Evolutionary conservation across 202 grass and related monocot genomes (phyloP), one percentile per base, ranked within the genome.

Genomic region (Zizania palustris): DNA sequence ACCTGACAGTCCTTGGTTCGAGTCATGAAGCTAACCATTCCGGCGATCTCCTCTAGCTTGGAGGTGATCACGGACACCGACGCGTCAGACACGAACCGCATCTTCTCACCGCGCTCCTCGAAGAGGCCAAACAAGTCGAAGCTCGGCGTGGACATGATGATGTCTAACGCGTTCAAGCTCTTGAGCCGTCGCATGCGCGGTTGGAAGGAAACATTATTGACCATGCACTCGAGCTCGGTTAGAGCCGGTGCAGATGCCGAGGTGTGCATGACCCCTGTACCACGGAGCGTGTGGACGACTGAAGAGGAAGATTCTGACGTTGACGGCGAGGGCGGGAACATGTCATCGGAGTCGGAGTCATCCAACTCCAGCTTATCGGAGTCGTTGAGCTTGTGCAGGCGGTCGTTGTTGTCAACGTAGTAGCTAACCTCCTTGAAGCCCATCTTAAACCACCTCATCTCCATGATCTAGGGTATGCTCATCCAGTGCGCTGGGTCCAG

Each of bases 91-190:
- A 93, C 42, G 49, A 93, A 82, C 15, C 84, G 55, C 15, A 85
- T 74, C 66, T 75, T 81, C 67, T 85, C 90, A 56, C 87, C 90
- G 11, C 61, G 73, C 81, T 93, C 90, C 41, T 93, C 90, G 37
- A 93, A 93, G 40, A 93, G 76, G 10, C 87, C 84, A 3, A 87
- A 93, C 44, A 93, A 72, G 64, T 93, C 77, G 67, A 93, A 93
- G 2, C 81, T 85, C 4, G 81, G 75, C 5, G 87, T 89, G 60
- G 88, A 89, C 45, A 84, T 84, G 63, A 93, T 89, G 36, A 93
- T 84, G 64, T 93, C 90, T 45, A 93, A 93, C 12, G 90, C 90
- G 71, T 89, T 93, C 36, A 93, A 58, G 66, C 90, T 93, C 48
- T 82, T 74, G 35, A 45, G 63, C 72, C 84, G 69, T 7, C 55